Evolutionary conservation across 352 stramenopile genomes (phyloP).

Genomic region (Aphanomyces astaci): DNA sequence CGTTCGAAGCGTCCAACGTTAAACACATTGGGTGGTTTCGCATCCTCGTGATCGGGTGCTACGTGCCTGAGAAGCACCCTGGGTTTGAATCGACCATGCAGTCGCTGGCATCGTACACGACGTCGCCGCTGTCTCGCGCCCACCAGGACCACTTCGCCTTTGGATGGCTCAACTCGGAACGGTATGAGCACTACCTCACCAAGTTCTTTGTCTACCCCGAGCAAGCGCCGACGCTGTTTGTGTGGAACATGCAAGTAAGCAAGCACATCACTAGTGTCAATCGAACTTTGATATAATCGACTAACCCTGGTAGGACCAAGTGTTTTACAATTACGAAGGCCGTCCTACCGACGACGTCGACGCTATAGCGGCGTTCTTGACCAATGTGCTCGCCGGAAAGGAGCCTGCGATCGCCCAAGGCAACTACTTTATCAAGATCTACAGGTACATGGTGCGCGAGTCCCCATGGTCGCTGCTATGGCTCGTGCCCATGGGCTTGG

Average conservation of each 20-base stretch:
- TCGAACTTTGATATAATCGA: neutral
- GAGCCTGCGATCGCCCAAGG: slow-evolving; percentile 3
- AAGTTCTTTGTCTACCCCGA: slow-evolving; percentile 11
- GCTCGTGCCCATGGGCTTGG: neutral
- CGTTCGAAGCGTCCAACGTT: neutral
- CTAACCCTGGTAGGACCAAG: slow-evolving; percentile 7
- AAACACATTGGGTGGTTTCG: slow-evolving; percentile 1
- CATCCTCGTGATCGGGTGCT: neutral
- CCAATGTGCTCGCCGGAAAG: neutral
- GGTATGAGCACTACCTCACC: neutral
- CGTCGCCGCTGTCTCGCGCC: neutral
- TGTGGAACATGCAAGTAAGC: slow-evolving; percentile 6
- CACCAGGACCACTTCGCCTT: neutral
- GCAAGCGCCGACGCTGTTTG: slow-evolving; percentile 3
- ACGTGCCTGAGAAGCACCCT: neutral
- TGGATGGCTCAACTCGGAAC: neutral
- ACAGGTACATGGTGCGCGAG: neutral
- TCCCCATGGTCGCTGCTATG: slow-evolving; percentile 4
- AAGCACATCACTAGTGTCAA: neutral
- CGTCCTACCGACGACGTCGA: neutral
- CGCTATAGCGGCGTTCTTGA: neutral
- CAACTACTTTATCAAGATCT: slow-evolving; percentile 9
- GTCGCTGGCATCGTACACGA: neutral
- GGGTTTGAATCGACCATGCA: neutral
- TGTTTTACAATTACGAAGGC: slow-evolving; percentile 14